A percentile compares a stretch with the other conserved stretches of the same genome.
Evolutionary conservation across 345 rosid species (phyloP).

Genomic region (Sonneratia caseolaris): DNA sequence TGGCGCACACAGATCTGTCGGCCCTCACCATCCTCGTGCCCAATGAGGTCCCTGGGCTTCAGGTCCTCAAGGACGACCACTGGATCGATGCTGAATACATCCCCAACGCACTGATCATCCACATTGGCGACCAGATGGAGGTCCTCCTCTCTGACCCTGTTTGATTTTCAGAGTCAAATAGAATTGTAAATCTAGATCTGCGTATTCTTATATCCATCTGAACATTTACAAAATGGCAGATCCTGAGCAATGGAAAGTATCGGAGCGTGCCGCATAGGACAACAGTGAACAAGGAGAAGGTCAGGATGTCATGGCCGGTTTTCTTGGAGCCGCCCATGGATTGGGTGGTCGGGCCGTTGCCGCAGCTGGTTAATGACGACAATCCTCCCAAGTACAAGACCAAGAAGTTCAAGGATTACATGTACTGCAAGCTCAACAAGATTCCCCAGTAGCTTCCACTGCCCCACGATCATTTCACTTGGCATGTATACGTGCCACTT

Average conservation of each 20-base stretch:
- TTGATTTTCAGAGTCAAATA: background rate
- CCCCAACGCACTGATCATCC: slow-evolving; percentile 66
- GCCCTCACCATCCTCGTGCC: slow-evolving; percentile 69
- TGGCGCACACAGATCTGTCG: slow-evolving; percentile 73
- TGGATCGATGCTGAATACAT: slow-evolving; percentile 69
- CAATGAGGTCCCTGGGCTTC: slow-evolving; percentile 79
- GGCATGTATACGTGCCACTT: no score
- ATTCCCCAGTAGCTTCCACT: slow-evolving; percentile 35
- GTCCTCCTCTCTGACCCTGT: slow-evolving; percentile 17
- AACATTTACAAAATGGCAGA: slow-evolving; percentile 23
- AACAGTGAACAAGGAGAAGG: slow-evolving; percentile 52
- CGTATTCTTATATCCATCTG: background rate
- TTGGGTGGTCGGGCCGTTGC: slow-evolving; percentile 49
- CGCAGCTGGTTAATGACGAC: slow-evolving; percentile 32
- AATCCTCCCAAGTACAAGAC: slow-evolving; percentile 50
- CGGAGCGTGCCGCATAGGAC: slow-evolving; percentile 62
- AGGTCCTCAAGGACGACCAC: slow-evolving; percentile 49
- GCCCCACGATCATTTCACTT: background rate
- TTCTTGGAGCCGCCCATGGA: slow-evolving; percentile 78
- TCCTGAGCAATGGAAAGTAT: slow-evolving; percentile 66
- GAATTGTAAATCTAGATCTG: background rate
- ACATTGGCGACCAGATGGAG: slow-evolving; percentile 82
- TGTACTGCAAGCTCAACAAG: slow-evolving; percentile 70
- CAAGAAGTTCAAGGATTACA: slow-evolving; percentile 57
- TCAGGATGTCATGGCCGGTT: slow-evolving; percentile 97